Base-by-base conservation (phyloP, 2,329 filamentous ascomycete genomes). In the Fusarium clavum region DNA sequence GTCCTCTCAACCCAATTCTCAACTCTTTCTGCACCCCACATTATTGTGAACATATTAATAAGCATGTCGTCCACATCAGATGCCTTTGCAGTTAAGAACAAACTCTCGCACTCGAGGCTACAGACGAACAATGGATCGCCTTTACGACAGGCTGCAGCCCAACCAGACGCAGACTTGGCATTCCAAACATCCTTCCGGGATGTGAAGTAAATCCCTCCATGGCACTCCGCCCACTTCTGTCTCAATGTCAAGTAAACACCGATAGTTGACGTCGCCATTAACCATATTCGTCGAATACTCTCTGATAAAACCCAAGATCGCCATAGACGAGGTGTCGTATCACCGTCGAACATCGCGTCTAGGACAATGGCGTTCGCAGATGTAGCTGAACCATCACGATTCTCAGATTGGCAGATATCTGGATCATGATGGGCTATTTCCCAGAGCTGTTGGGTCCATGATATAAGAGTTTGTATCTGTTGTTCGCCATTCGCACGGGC, bases 1-100 rank as follows among this genome's bases (percentile, higher is more conserved):
- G 61, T 64, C 6, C 61, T 45, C 3, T 53, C 52, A 34, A 59
- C 30, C 61, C 61, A 64, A 10, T 64, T 64, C 60, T 64, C 60
- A 2, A 64, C 61, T 12, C 61, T 59, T 13, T 64, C 61, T 4
- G 57, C 40, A 2, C 61, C 60, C 61, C 61, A 64, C 61, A 64
- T 64, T 8, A 64, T 64, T 0, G 61, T 64, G 2, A 64, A 64
- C 22, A 64, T 13, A 10, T 64, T 64, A 1, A 59, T 24, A 0
- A 64, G 32, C 46, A 64, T 46, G 0, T 25, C 41, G 8, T 64
- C 61, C 1, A 64, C 40, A 5, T 64, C 61, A 3, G 45, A 27
- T 7, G 61, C 60, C 8, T 43, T 64, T 10, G 60, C 40, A 13
- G 20, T 64, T 0, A 64, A 8, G 7, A 64, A 64, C 1, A 64